Evolutionary conservation across 2,329 filamentous ascomycete species (phyloP).

Genomic region (Xenoacremonium recifei): DNA sequence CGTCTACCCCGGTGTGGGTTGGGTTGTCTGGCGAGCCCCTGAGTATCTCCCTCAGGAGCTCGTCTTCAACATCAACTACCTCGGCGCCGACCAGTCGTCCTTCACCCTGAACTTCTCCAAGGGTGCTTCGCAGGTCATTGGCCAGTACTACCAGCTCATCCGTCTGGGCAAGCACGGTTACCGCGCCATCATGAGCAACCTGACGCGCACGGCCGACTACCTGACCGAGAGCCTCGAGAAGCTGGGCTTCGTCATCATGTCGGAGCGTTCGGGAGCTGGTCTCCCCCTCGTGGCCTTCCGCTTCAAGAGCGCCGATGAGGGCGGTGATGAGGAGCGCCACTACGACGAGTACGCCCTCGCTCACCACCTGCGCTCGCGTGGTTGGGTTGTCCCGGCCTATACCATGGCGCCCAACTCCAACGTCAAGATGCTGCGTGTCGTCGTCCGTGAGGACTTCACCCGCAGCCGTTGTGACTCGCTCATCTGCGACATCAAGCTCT

Average conservation of each 20-base stretch:
- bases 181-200: constrained; percentile 88
- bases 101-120: constrained; percentile 98
- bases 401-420: constrained; percentile 91
- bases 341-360: constrained; percentile 79
- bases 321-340: constrained; percentile 48
- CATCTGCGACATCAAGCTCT: constrained; percentile 75
- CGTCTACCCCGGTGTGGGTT: constrained; percentile 89
- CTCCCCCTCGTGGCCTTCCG: constrained; percentile 91
- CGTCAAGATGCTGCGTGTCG: constrained; percentile 88
- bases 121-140: constrained; percentile 90
- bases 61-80: constrained; percentile 99
- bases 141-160: constrained; percentile 97
- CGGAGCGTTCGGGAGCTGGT: constrained; percentile 71
- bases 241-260: constrained; percentile 87
- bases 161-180: constrained; percentile 92
- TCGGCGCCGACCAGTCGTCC: constrained; percentile 90
- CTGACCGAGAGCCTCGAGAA: constrained; percentile 70
- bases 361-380: constrained; percentile 79
- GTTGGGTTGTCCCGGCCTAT: constrained; percentile 94
- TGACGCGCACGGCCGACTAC: constrained; percentile 88
- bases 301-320: constrained; percentile 56
- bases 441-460: constrained; percentile 90
- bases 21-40: constrained; percentile 84
- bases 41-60: constrained; percentile 86
- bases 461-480: constrained; percentile 78